Percentiles rank a stretch among this genome's conserved stretches.
Evolutionary conservation across 2,329 filamentous ascomycete species (phyloP).

Genomic region (Fusarium sp.): DNA sequence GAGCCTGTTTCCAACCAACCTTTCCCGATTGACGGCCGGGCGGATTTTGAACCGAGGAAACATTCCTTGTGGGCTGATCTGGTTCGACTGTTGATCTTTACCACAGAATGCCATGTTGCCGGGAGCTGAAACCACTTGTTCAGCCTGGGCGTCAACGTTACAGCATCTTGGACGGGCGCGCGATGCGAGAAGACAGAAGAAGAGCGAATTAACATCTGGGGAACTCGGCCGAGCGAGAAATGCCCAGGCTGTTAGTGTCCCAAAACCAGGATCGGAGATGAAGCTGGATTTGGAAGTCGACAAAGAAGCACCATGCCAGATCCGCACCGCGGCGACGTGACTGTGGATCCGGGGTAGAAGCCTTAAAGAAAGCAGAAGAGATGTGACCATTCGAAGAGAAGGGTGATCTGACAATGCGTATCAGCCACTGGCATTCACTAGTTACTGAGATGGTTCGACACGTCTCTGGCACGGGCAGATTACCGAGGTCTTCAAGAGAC

Average conservation of each 20-base stretch:
- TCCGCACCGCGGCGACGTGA: slow-evolving; percentile 35
- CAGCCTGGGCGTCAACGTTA: slow-evolving; percentile 24
- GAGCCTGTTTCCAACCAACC: slow-evolving; percentile 16
- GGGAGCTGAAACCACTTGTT: slow-evolving; percentile 39
- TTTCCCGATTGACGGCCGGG: slow-evolving; percentile 2
- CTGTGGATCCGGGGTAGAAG: slow-evolving; percentile 45
- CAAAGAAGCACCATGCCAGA: slow-evolving; percentile 35
- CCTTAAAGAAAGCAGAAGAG: slow-evolving; percentile 25
- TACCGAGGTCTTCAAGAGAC: slow-evolving; percentile 25
- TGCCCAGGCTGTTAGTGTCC: slow-evolving; percentile 21
- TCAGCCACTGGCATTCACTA: slow-evolving; percentile 11
- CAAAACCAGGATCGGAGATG: slow-evolving; percentile 39
- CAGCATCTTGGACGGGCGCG: slow-evolving; percentile 16
- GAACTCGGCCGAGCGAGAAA: slow-evolving; percentile 42
- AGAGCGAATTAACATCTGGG: slow-evolving; percentile 30
- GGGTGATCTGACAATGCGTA: slow-evolving; percentile 27
- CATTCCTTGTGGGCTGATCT: slow-evolving; percentile 30
- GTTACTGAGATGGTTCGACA: slow-evolving; percentile 21
- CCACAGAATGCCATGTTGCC: slow-evolving; percentile 25
- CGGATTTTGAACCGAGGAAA: slow-evolving; percentile 19
- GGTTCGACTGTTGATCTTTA: slow-evolving; percentile 36
- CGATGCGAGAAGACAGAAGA: slow-evolving; percentile 22
- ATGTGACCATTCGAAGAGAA: slow-evolving; percentile 21
- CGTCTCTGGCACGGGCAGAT: slow-evolving; percentile 23
- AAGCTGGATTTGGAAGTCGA: slow-evolving; percentile 42